Evolutionary conservation across 495 filamentous ascomycete genomes (phyloP).

Genomic region (Penicillium flavigenum): DNA sequence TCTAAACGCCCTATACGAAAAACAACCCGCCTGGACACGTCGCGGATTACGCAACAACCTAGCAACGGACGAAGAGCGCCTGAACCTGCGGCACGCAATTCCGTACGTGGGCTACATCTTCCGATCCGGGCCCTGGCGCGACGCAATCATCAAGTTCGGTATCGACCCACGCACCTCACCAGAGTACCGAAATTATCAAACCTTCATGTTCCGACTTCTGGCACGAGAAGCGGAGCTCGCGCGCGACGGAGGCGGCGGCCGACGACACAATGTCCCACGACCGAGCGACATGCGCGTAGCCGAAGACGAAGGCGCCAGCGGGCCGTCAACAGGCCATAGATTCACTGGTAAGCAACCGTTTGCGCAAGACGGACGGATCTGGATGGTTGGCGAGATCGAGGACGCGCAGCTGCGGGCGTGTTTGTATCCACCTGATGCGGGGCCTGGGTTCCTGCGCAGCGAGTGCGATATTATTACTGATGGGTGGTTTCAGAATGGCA

Average conservation of each 20-base stretch:
- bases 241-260: conserved; percentile 70
- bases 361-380: conserved; percentile 74
- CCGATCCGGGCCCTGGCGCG: conserved; percentile 84
- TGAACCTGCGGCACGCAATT: conserved; percentile 60
- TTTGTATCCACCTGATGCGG: conserved; percentile 26
- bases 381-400: conserved; percentile 89
- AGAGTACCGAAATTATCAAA: conserved; percentile 78
- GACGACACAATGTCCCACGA: conserved; percentile 31
- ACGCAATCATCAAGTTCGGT: conserved; percentile 79
- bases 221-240: conserved; percentile 79
- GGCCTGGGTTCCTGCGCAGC: conserved; percentile 35
- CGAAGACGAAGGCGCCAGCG: not conserved
- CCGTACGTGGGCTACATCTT: conserved; percentile 87
- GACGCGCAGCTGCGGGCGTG: conserved; percentile 51
- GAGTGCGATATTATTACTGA: conserved; percentile 59
- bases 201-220: conserved; percentile 70
- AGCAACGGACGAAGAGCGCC: conserved; percentile 46
- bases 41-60: conserved; percentile 70
- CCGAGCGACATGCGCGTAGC: conserved; percentile 8
- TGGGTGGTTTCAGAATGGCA: conserved; percentile 81
- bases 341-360: conserved; percentile 72
- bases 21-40: conserved; percentile 83
- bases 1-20: conserved; percentile 59
- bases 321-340: conserved; percentile 51
- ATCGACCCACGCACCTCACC: conserved; percentile 78